phyloP scores from a whole-genome alignment of 768 basidiomycete genomes.

The Leccinum subtestaceum region DNA sequence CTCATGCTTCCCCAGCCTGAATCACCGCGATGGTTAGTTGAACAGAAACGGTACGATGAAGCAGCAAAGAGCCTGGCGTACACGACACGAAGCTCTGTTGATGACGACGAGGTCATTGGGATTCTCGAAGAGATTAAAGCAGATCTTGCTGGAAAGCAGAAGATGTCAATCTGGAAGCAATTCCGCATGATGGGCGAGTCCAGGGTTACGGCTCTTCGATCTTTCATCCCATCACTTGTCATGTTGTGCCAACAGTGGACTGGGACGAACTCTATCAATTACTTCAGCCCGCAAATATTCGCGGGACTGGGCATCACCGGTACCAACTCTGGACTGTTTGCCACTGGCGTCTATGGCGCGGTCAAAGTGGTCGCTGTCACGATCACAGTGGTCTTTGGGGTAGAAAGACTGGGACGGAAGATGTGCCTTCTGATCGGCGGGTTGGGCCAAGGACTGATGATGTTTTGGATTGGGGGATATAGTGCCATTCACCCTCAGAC shows the following conservation, averaged over 20 bases:
- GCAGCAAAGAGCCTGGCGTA: slow-evolving; percentile 43
- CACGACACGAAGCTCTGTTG: slow-evolving; percentile 28
- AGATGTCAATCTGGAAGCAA: slow-evolving; percentile 34
- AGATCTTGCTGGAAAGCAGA: slow-evolving; percentile 44
- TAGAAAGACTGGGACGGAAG: slow-evolving; percentile 50
- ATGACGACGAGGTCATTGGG: slow-evolving; percentile 34
- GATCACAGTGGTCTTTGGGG: slow-evolving; percentile 41
- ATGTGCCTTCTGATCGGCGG: slow-evolving; percentile 49
- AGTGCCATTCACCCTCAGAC: slow-evolving; percentile 29
- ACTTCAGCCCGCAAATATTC: slow-evolving; percentile 53
- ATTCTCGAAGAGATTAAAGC: slow-evolving; percentile 47
- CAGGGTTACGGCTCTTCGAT: slow-evolving; percentile 38
- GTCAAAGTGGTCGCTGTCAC: slow-evolving; percentile 44
- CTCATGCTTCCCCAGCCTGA: slow-evolving; percentile 51
- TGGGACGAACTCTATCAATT: slow-evolving; percentile 55
- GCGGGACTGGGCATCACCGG: slow-evolving; percentile 45
- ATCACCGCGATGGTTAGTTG: slow-evolving; percentile 55
- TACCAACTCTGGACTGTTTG: slow-evolving; percentile 42
- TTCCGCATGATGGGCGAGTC: slow-evolving; percentile 44
- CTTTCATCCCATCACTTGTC: slow-evolving; percentile 44
- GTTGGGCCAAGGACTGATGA: slow-evolving; percentile 42
- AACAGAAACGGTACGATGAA: slow-evolving; percentile 40
- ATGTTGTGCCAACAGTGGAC: slow-evolving; percentile 52
- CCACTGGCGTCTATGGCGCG: slow-evolving; percentile 44
- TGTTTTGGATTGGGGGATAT: slow-evolving; percentile 40